Evolutionary conservation across 2,329 filamentous ascomycete species (phyloP), one percentile per base, ranked within the genome.

Genomic region (Penicillium hordei): DNA sequence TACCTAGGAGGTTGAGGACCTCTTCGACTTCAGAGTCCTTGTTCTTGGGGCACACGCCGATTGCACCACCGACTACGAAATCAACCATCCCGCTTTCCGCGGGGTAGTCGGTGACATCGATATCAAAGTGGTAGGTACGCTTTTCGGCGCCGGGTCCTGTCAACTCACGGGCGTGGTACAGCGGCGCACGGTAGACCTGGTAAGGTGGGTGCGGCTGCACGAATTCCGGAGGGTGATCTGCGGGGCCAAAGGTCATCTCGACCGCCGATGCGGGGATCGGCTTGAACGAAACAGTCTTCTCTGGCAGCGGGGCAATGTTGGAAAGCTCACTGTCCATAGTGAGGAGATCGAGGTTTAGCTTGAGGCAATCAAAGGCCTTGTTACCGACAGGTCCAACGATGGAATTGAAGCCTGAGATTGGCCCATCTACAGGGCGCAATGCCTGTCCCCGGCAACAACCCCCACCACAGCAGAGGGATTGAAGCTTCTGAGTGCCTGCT

Each of bases 201-300:
- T 96, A 94, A 0, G 94, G 94, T 56, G 91, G 91, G 73, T 99
- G 94, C 27, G 94, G 94, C 72, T 96, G 91, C 53, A 99, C 93
- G 69, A 93, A 99, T 58, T 82, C 83, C 7, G 94, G 94, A 19
- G 94, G 93, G 70, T 93, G 89, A 49, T 79, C 75, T 52, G 75
- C 65, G 13, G 78, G 74, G 4, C 71, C 75, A 19, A 75, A 52
- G 38, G 69, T 57, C 57, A 74, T 64, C 57, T 72, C 64, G 25
- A 70, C 63, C 5, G 70, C 68, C 4, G 71, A 72, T 68, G 72
- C 60, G 59, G 72, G 67, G 17, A 78, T 70, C 58, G 36, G 75
- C 69, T 59, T 72, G 72, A 96, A 84, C 3, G 86, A 89, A 38
- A 92, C 83, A 0, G 84, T 93, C 75, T 90, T 87, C 54, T 88